phyloP scores from a whole-genome alignment of 352 stramenopile genomes.

The Phytophthora pistaciae region DNA sequence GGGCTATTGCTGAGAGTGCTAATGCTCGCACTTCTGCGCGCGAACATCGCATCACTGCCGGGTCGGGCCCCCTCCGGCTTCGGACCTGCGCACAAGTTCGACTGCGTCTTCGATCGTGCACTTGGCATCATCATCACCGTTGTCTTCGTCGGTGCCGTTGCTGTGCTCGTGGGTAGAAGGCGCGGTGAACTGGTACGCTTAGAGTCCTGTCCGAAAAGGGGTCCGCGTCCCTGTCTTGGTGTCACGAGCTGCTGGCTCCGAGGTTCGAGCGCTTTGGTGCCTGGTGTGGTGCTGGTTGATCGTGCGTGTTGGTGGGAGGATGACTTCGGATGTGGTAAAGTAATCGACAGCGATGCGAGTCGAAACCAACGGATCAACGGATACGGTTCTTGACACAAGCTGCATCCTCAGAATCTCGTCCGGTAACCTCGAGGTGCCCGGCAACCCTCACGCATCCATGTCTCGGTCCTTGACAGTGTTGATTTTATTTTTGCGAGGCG shows the following conservation, averaged over 20 bases:
- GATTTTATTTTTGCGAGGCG: constrained; percentile 26
- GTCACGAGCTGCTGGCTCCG: not conserved
- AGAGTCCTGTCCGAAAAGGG: constrained; percentile 6
- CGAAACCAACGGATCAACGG: not conserved
- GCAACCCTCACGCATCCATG: constrained; percentile 6
- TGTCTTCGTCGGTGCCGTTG: no score
- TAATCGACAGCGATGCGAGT: not conserved
- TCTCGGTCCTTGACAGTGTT: constrained; percentile 2
- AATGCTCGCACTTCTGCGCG: constrained; percentile 60
- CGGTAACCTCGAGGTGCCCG: constrained; percentile 2
- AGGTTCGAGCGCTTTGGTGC: not conserved
- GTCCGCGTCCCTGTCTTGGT: not conserved
- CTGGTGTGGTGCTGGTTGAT: not conserved
- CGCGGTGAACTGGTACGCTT: constrained; percentile 15
- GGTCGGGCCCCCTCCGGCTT: constrained; percentile 34
- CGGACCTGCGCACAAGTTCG: constrained; percentile 17
- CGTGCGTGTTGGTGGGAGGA: constrained; percentile 5
- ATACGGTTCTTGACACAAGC: constrained; percentile 19
- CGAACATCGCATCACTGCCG: constrained; percentile 50
- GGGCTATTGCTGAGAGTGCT: constrained; percentile 36
- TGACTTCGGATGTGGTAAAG: constrained; percentile 20
- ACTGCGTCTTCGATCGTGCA: constrained; percentile 41
- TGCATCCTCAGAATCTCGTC: constrained; percentile 16
- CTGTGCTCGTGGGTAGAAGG: constrained; percentile 1
- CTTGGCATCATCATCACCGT: constrained; percentile 29